Evolutionary conservation across 2,329 filamentous ascomycete species (phyloP), one percentile per base, ranked within the genome.

Genomic region (Mollisiaceae sp.): DNA sequence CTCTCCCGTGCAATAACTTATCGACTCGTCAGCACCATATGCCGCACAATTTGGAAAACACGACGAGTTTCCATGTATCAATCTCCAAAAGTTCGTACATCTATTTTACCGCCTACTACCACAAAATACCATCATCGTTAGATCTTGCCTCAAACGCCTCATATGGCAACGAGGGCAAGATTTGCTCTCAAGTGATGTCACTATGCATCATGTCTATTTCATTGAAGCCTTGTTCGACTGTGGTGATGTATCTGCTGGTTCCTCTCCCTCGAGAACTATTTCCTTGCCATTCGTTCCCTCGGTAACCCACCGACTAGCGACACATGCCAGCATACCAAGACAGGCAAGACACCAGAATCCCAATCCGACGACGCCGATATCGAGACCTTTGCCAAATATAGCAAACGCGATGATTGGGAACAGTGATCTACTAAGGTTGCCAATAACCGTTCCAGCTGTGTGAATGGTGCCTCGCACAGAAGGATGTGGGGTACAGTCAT

Each of bases 211-310:
- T 41, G 12, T 47, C 43, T 22, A 47, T 9, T 22, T n/a, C 20
- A 3, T 47, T 9, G 43, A 47, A 22, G 35, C 35, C 35, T 41
- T 55, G 47, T 41, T 54, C 35, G 41, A 32, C 38, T 47, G 32
- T 3, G 24, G 20, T 45, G 27, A 11, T 27, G 4, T 84, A 41
- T 41, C 15, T 41, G 38, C 38, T 41, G 38, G 38, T 18, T 41
- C 81, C 64, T 89, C 87, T 0, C 86, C 87, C 36, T 87, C 84
- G 1, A 89, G 73, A 80, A 86, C 81, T 45, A 89, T 84, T 74
- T 89, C 87, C 72, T 89, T 86, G 0, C 87, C 87, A 70, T 86
- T 79, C 18, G n/a, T 27, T 0, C 86, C 86, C 68, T 89, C 86
- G 56, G 77, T 77, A 18, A 89, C 83, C 63, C 83, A 80, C 70